These are phyloP conservation scores for Amoeboaphelidium occidentale DNA, from an alignment of 371 early-diverging fungal genomes.

Conservation along the genomic window DNA sequence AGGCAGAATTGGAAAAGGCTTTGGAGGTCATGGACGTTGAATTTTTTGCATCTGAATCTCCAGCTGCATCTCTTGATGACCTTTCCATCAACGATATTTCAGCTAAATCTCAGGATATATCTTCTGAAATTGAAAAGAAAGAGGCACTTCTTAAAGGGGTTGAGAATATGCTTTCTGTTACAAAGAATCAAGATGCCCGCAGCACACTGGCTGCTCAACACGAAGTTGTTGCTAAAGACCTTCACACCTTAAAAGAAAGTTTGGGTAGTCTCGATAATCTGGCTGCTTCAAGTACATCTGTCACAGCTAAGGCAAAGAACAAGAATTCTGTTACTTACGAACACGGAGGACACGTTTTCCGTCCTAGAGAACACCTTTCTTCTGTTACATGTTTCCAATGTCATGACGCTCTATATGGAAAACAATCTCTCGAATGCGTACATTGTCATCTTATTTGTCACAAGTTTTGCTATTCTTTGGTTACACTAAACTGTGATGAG, in stretches of 20 bases:
- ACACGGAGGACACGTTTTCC: neutral
- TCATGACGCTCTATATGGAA: neutral
- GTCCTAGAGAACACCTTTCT: too few species aligned
- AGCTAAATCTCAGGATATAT: neutral
- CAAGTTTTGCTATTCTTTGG: neutral
- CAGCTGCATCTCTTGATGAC: too few species aligned
- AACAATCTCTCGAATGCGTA: neutral
- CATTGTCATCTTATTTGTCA: neutral
- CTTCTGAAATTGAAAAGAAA: neutral
- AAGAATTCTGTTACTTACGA: neutral
- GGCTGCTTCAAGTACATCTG: neutral
- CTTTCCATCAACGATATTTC: too few species aligned
- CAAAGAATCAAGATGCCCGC: neutral
- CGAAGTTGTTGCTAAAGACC: neutral
- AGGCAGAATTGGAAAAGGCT: neutral
- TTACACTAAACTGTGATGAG: neutral
- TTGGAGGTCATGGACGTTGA: too few species aligned
- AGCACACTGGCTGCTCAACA: neutral
- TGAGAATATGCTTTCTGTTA: neutral
- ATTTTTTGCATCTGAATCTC: too few species aligned
- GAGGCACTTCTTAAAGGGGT: neutral
- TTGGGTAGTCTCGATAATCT: neutral
- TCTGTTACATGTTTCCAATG: neutral
- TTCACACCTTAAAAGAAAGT: neutral
- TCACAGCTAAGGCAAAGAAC: neutral